Conservation (phyloP, 805 yeast genomes). For the Teunomyces kruisii region DNA sequence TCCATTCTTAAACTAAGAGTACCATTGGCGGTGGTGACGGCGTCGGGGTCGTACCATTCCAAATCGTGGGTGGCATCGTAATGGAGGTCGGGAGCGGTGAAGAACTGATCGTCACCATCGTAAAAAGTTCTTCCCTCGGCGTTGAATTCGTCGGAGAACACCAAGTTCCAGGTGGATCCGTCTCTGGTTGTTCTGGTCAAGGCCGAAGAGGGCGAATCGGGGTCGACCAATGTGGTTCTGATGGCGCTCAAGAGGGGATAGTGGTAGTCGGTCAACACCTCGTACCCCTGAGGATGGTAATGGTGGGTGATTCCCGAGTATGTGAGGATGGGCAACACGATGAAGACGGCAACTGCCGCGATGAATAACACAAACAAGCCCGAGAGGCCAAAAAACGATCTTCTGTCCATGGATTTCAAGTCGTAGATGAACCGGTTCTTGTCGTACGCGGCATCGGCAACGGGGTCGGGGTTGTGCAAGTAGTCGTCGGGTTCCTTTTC, state of each 20-base stretch:
- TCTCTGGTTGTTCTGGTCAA: conserved; percentile 50
- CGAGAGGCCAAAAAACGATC: conserved; percentile 20
- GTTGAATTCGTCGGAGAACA: conserved; percentile 89
- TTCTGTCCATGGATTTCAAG: conserved; percentile 23
- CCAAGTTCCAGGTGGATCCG: conserved; percentile 73
- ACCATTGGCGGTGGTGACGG: conserved; percentile 74
- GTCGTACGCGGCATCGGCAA: conserved; percentile 29
- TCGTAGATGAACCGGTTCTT: conserved; percentile 25
- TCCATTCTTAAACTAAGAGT: conserved; percentile 69
- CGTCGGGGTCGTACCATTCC: conserved; percentile 96
- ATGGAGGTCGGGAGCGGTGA: conserved; percentile 80
- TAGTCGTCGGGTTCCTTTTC: conserved; percentile 29
- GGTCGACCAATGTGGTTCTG: conserved; percentile 60
- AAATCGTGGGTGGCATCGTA: conserved; percentile 87
- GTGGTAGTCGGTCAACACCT: conserved; percentile 51
- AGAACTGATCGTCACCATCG: conserved; percentile 88
- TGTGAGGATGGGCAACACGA: conserved; percentile 25
- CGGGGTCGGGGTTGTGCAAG: conserved; percentile 30
- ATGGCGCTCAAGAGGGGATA: conserved; percentile 61
- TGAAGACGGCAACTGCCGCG: conserved; percentile 17
- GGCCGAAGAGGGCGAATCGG: conserved; percentile 64
- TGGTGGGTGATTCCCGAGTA: conserved; percentile 21
- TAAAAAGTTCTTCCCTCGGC: conserved; percentile 88
- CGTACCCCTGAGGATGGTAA: conserved; percentile 33
- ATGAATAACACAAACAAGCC: conserved; percentile 20